phyloP scores from a whole-genome alignment of 768 basidiomycete genomes.

The Russula vinacea region DNA sequence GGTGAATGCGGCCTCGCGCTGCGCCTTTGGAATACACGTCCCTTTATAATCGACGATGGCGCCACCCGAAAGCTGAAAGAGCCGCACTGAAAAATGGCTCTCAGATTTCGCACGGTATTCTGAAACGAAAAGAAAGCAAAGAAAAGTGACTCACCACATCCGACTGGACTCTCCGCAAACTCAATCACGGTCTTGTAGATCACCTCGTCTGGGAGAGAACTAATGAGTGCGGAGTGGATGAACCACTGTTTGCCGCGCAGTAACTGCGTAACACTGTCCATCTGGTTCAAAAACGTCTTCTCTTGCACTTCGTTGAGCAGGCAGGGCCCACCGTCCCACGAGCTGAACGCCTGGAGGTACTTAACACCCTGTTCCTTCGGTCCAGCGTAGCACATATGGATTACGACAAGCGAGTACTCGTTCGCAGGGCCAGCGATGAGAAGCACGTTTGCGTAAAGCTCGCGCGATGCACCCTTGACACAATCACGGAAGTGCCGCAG shows the following conservation, averaged over 20 bases:
- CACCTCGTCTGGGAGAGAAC: conserved; percentile 81
- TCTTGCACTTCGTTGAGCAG: conserved; percentile 88
- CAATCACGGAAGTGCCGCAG: conserved; percentile 92
- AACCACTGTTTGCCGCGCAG: conserved; percentile 89
- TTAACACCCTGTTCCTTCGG: conserved; percentile 67
- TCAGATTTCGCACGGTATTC: neutral
- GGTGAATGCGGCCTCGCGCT: conserved; percentile 79
- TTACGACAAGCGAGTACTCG: conserved; percentile 80
- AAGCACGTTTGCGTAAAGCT: conserved; percentile 86
- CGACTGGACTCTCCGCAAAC: conserved; percentile 81
- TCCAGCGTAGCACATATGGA: conserved; percentile 90
- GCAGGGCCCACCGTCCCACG: conserved; percentile 86
- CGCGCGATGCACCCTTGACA: conserved; percentile 81
- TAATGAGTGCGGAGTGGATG: conserved; percentile 81
- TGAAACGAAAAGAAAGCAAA: neutral
- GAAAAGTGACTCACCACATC: conserved; percentile 68
- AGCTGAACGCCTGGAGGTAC: conserved; percentile 78
- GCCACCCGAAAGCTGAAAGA: conserved; percentile 87
- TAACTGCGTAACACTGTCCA: conserved; percentile 88
- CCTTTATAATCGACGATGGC: conserved; percentile 71
- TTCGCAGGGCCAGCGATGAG: conserved; percentile 86
- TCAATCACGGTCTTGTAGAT: conserved; percentile 78
- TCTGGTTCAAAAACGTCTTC: conserved; percentile 84
- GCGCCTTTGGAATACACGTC: conserved; percentile 70
- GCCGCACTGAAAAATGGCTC: conserved; percentile 58